Base-by-base conservation (phyloP, 2,329 filamentous ascomycete genomes). In the Fusarium siculi region DNA sequence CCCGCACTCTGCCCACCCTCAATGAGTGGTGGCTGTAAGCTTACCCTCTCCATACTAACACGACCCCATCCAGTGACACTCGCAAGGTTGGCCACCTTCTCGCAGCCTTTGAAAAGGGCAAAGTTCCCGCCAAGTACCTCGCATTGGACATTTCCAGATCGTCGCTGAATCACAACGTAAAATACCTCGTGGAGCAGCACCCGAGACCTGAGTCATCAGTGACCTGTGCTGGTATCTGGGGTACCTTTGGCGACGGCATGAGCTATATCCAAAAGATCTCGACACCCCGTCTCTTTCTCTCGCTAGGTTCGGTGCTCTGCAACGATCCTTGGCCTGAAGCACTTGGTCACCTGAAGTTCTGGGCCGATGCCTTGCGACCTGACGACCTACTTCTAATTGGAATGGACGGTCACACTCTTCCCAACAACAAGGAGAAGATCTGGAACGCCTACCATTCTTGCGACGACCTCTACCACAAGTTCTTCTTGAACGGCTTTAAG, bases 241-340 rank as follows among this genome's bases (percentile, higher is more conserved):
- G 83, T 9, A 82, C 81, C 16, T 84, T 84, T 64, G 65, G 79
- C 15, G 76, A 83, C 60, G 81, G 82, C 23, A 77, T 80, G 67
- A 62, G 72, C 7, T 81, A 79, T 59, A 77, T 81, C 40, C 66
- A 77, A 43, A 64, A 72, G 12, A 78, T 83, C 36, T 54, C 72
- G n/a, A 72, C 77, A 4, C 81, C 79, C 4, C 78, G 81, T 19
- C 69, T 84, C n/a, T 82, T 84, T 59, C 77, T 84, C 12, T 84
- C 83, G 1, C 77, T 84, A 6, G 83, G 83, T 6, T 84, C 83
- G 12, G 83, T 84, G 8, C 77, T 84, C 23, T 84, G 82, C 74
- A 84, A 84, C 55, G 83, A 84, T 71, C 76, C 78, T 14, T 84
- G 81, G 80, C 67, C 74, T 5, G 76, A 78, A 34, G 83, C 83